phyloP scores from a whole-genome alignment of 306 rosid genomes.

The Vachellia collinsii region DNA sequence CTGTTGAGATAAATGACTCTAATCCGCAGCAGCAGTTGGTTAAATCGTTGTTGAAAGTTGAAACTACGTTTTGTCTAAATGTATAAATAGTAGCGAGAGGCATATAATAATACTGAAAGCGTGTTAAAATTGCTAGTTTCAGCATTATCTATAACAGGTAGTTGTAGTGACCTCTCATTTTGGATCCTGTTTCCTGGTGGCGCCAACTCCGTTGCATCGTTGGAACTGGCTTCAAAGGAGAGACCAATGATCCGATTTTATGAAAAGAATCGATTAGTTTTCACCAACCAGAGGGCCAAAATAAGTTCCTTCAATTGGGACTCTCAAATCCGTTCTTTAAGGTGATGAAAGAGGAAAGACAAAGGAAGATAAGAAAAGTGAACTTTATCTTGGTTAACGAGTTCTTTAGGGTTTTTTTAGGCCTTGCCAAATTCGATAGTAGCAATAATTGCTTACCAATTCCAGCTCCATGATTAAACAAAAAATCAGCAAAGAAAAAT shows the following conservation, averaged over 20 bases:
- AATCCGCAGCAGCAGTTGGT: too few species aligned
- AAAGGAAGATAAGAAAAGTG: slow-evolving; percentile 17
- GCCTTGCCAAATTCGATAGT: neutral
- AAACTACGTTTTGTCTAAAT: too few species aligned
- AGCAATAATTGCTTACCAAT: neutral
- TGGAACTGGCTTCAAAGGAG: neutral
- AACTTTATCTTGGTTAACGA: neutral
- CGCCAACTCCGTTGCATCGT: slow-evolving; percentile 21
- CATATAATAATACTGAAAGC: too few species aligned
- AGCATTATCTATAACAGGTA: neutral
- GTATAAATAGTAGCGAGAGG: too few species aligned
- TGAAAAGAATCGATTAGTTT: neutral
- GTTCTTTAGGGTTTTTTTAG: neutral
- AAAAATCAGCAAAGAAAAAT: neutral
- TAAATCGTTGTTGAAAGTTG: too few species aligned
- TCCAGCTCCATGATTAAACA: neutral
- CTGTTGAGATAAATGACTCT: too few species aligned
- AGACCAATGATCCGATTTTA: neutral
- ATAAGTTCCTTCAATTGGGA: neutral
- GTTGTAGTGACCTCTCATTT: slow-evolving; percentile 21
- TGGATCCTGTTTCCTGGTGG: slow-evolving; percentile 31
- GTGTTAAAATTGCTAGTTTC: too few species aligned
- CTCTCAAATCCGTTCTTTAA: neutral
- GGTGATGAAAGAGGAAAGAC: neutral
- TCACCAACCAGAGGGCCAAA: neutral